These are phyloP conservation scores for Blastobotrys parvus DNA, from an alignment of 805 yeast genomes.

Conservation along the genomic window DNA sequence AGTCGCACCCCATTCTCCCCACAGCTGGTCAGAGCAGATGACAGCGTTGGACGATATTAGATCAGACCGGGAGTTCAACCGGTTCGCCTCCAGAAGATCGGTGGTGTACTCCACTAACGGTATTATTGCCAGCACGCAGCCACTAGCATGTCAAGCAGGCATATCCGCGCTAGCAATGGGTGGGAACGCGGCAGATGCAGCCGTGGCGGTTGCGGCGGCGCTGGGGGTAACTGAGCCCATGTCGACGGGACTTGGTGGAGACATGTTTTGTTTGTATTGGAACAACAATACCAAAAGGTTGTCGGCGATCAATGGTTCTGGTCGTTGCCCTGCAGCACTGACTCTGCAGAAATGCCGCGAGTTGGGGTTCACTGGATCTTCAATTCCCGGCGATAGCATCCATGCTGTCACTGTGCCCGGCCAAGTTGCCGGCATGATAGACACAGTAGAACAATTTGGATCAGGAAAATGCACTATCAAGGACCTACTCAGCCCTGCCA, in stretches of 20 bases:
- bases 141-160: conserved; percentile 70
- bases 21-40: too few relatives aligned
- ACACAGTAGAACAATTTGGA: conserved; percentile 63
- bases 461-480: conserved; percentile 52
- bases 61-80: too few relatives aligned
- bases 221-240: conserved; percentile 32
- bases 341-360: conserved; percentile 41
- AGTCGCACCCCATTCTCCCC: too few relatives aligned
- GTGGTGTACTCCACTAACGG: conserved; percentile 67
- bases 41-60: too few relatives aligned
- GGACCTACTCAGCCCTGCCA: conserved; percentile 41
- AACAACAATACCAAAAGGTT: conserved; percentile 42
- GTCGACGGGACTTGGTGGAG: conserved; percentile 36
- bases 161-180: conserved; percentile 55
- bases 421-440: conserved; percentile 72
- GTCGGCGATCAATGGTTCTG: conserved; percentile 67
- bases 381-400: conserved; percentile 33
- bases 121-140: conserved; percentile 67
- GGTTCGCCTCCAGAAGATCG: conserved; percentile 53
- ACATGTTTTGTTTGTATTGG: conserved; percentile 50
- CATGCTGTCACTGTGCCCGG: conserved; percentile 70
- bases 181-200: conserved; percentile 54
- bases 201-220: conserved; percentile 34
- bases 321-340: conserved; percentile 50
- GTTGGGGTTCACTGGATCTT: conserved; percentile 23